Conservation (phyloP, 2,329 filamentous ascomycete genomes). For the Penicillium sp. region DNA sequence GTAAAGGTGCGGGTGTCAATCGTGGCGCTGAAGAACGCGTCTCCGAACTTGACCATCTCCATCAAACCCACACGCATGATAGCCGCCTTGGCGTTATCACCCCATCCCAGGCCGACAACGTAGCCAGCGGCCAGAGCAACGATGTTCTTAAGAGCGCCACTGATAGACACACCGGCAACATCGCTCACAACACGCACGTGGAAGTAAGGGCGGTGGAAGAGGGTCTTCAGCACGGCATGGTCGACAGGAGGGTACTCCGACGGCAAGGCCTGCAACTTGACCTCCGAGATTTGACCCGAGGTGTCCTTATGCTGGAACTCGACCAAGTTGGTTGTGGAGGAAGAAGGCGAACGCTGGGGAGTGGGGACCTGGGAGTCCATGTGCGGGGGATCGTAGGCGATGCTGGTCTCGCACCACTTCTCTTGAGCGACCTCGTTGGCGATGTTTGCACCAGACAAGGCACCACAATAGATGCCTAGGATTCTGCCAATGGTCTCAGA, state of each 20-base stretch:
- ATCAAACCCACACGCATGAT: slow-evolving; percentile 94
- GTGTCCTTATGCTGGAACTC: slow-evolving; percentile 65
- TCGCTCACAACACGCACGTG: slow-evolving; percentile 91
- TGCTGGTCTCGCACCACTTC: slow-evolving; percentile 95
- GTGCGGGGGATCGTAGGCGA: slow-evolving; percentile 89
- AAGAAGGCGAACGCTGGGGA: slow-evolving; percentile 51
- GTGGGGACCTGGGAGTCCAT: slow-evolving; percentile 80
- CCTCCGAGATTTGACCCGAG: slow-evolving; percentile 63
- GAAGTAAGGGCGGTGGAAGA: slow-evolving; percentile 97
- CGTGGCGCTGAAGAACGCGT: slow-evolving; percentile 83
- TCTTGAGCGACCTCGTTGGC: slow-evolving; percentile 91
- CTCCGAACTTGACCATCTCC: slow-evolving; percentile 95
- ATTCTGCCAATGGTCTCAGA: slow-evolving; percentile 90
- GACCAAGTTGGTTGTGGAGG: slow-evolving; percentile 50
- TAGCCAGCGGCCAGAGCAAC: slow-evolving; percentile 93
- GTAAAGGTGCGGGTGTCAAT: slow-evolving; percentile 85
- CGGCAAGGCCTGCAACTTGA: slow-evolving; percentile 72
- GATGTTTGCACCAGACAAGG: slow-evolving; percentile 93
- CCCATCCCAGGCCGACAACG: slow-evolving; percentile 93
- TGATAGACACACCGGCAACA: slow-evolving; percentile 93
- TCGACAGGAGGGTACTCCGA: slow-evolving; percentile 81
- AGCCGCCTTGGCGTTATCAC: slow-evolving; percentile 97
- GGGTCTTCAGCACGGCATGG: slow-evolving; percentile 74
- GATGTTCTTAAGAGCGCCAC: slow-evolving; percentile 94
- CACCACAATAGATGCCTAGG: slow-evolving; percentile 93